Evolutionary conservation across 495 filamentous ascomycete species (phyloP), one percentile per base, ranked within the genome.

Genomic region (Penicillium egyptiacum): DNA sequence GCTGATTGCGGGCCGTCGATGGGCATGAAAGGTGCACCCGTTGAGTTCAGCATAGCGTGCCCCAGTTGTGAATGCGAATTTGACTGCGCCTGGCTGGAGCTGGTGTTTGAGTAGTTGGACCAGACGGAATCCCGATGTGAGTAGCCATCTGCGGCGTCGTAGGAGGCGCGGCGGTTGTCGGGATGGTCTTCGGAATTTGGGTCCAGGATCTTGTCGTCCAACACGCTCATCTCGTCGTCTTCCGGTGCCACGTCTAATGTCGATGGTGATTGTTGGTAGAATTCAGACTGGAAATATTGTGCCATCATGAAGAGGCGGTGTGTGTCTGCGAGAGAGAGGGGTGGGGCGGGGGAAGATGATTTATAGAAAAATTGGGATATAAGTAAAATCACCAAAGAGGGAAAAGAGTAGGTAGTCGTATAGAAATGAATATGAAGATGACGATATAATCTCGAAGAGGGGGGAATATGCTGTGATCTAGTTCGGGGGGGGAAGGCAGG

Each of bases 131-230:
- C 79, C 75, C 88, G 86, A 75, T 88, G 86, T 52, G 88, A 86
- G 72, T 88, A 89, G 68, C 88, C 79, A 51, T 86, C 77, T 47
- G 85, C 76, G 35, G 77, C 70, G 58, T 86, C 86, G 72, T 91
- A 90, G 50, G 88, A 88, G 57, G 88, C 81, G 68, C 86, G 81
- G 67, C 87, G 82, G 75, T 72, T 75, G 61, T 79, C 74, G 66
- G 88, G 86, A 73, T 90, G 83, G 61, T 89, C 86, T 62, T 90
- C 76, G 33, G 85, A 83, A 16, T 83, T 67, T 79, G 82, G 61
- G 70, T 92, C 90, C 59, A 93, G 82, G 68, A 92, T 92, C 76
- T 88, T 87, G 43, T 93, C 88, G 74, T 95, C 90, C 60, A 95
- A 77, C 71, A 92, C 87, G 69, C 83, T 88, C 71, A 83, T 82